These are phyloP conservation scores for Pelargonium nanum DNA, from an alignment of 345 rosid species.

Conservation along the genomic window DNA sequence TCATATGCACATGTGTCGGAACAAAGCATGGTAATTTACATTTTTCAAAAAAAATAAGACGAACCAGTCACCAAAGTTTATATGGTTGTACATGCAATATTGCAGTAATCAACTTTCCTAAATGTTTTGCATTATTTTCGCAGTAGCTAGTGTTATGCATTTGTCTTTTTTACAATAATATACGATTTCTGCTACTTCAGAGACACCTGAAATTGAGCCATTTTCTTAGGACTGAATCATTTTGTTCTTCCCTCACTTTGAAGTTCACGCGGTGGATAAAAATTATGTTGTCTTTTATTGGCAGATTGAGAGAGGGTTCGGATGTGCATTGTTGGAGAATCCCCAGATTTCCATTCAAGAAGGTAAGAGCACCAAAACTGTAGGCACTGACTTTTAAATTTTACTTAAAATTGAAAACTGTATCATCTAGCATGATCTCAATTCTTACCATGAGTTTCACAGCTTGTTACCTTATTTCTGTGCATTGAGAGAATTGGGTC, in stretches of 20 bases:
- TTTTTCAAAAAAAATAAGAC: too few species aligned
- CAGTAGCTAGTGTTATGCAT: too few species aligned
- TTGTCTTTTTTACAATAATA: too few species aligned
- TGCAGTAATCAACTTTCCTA: too few species aligned
- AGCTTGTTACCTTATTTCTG: too few species aligned
- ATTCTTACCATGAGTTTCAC: neutral
- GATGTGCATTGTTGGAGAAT: constrained; percentile 60
- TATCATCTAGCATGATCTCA: neutral
- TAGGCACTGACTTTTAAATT: neutral
- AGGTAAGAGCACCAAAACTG: constrained; percentile 30
- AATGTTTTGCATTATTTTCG: too few species aligned
- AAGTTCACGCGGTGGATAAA: neutral
- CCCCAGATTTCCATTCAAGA: constrained; percentile 29
- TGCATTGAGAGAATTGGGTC: too few species aligned
- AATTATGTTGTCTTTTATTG: constrained; percentile 8
- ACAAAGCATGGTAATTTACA: neutral
- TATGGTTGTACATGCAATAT: too few species aligned
- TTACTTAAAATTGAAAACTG: neutral
- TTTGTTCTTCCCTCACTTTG: neutral
- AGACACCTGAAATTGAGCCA: too few species aligned
- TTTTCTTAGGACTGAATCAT: too few species aligned
- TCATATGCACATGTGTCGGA: neutral
- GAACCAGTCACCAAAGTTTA: too few species aligned
- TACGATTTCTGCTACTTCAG: too few species aligned
- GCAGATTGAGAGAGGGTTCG: constrained; percentile 42